Evolutionary conservation across 2,329 filamentous ascomycete species (phyloP).

Genomic region (Aspergillus sclerotialis): DNA sequence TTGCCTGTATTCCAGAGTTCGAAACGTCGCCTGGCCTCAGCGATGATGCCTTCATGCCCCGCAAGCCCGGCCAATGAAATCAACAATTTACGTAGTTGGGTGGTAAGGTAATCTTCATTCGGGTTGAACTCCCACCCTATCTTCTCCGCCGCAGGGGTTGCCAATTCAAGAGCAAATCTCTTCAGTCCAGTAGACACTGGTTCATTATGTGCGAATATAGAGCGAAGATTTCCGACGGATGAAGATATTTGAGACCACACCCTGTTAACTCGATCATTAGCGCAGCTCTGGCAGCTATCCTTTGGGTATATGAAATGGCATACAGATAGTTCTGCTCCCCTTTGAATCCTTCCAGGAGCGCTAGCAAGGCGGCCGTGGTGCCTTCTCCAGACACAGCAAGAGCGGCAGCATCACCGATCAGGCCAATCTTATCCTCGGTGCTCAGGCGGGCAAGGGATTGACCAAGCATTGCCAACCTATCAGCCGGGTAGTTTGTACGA

Average conservation of each 20-base stretch:
- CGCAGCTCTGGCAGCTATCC: not conserved
- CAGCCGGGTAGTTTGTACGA: conserved; percentile 86
- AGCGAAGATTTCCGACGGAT: conserved; percentile 68
- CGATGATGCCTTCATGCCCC: conserved; percentile 64
- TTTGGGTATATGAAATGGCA: conserved; percentile 15
- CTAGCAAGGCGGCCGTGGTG: conserved; percentile 71
- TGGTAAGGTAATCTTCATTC: conserved; percentile 72
- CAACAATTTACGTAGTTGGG: conserved; percentile 75
- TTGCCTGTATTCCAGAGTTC: conserved; percentile 63
- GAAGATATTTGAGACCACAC: conserved; percentile 84
- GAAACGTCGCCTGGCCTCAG: conserved; percentile 73
- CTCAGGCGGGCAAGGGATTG: conserved; percentile 68
- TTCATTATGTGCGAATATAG: conserved; percentile 75
- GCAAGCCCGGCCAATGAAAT: conserved; percentile 67
- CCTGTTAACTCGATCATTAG: conserved; percentile 20
- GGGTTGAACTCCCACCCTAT: conserved; percentile 80
- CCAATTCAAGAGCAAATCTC: conserved; percentile 70
- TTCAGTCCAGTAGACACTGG: conserved; percentile 65
- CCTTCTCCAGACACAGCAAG: conserved; percentile 82
- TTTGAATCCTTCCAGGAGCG: conserved; percentile 77
- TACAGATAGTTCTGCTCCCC: conserved; percentile 72
- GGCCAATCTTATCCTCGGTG: conserved; percentile 84
- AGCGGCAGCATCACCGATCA: conserved; percentile 83
- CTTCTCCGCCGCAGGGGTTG: conserved; percentile 65
- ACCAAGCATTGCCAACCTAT: conserved; percentile 72